Evolutionary conservation across 2,329 filamentous ascomycete genomes (phyloP).

Genomic region (Fusarium newnesense): DNA sequence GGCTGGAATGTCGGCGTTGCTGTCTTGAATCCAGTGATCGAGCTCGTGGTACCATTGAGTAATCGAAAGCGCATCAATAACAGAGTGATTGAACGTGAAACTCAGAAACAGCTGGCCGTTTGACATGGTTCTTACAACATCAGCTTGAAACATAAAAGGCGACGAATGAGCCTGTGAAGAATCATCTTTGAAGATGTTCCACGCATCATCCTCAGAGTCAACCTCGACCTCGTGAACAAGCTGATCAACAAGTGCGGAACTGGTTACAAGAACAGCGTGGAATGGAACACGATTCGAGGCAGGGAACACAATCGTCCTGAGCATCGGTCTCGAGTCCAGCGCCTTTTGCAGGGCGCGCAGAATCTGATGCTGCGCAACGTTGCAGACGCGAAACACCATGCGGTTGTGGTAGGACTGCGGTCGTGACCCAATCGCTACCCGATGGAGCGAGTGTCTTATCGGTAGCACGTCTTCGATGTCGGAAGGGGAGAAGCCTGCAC

Average conservation of each 20-base stretch:
- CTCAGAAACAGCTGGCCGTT: slow-evolving; percentile 37
- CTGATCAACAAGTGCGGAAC: slow-evolving; percentile 36
- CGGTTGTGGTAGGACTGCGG: slow-evolving; percentile 50
- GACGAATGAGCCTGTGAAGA: slow-evolving; percentile 26
- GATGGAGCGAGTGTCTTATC: slow-evolving; percentile 45
- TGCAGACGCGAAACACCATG: slow-evolving; percentile 45
- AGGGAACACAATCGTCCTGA: slow-evolving; percentile 45
- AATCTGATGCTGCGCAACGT: slow-evolving; percentile 35
- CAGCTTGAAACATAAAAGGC: slow-evolving; percentile 47
- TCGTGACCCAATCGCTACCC: slow-evolving; percentile 46
- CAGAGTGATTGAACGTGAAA: slow-evolving; percentile 50
- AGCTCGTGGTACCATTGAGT: slow-evolving; percentile 49
- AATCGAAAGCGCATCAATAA: slow-evolving; percentile 50
- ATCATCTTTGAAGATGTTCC: slow-evolving; percentile 33
- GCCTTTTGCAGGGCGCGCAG: slow-evolving; percentile 43
- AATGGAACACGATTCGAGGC: slow-evolving; percentile 27
- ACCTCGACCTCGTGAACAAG: slow-evolving; percentile 42
- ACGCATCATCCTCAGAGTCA: slow-evolving; percentile 36
- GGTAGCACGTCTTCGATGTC: slow-evolving; percentile 46
- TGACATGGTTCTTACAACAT: slow-evolving; percentile 37
- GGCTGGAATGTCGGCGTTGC: slow-evolving; percentile 23
- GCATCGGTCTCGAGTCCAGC: slow-evolving; percentile 43
- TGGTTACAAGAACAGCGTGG: slow-evolving; percentile 44
- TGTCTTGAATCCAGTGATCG: slow-evolving; percentile 44
- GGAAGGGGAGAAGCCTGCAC: slow-evolving; percentile 32